phyloP scores from a whole-genome alignment of 208 protist genomes.

The Acanthamoeba sp. region DNA sequence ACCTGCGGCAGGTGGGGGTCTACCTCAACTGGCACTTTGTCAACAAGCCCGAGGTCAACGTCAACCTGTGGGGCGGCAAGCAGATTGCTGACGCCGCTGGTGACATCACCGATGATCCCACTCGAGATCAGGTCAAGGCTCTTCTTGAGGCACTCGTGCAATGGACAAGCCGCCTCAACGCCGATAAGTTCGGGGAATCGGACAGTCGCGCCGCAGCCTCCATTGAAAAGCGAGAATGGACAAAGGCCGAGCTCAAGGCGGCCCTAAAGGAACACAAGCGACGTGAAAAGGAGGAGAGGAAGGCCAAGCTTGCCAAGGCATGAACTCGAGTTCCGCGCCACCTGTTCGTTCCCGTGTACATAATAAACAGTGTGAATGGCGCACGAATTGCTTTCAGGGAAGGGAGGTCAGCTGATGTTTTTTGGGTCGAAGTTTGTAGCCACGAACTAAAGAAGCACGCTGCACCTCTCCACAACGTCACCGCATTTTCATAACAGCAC shows the following conservation, averaged over 20 bases:
- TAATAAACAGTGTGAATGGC: too few relatives aligned
- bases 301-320: too few relatives aligned
- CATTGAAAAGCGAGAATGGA: neutral
- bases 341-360: too few relatives aligned
- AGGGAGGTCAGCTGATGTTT: too few relatives aligned
- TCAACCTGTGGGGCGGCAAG: neutral
- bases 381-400: too few relatives aligned
- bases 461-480: too few relatives aligned
- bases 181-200: neutral
- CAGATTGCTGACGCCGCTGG: neutral
- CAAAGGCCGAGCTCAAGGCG: neutral
- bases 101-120: neutral
- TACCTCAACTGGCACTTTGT: neutral
- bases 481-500: too few relatives aligned
- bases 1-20: neutral
- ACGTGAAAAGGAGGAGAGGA: neutral
- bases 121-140: neutral
- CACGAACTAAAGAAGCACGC: too few relatives aligned
- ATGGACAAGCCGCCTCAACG: neutral
- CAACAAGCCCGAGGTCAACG: slow-evolving; percentile 12
- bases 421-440: too few relatives aligned
- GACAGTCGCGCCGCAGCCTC: neutral
- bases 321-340: too few relatives aligned
- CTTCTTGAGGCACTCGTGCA: neutral
- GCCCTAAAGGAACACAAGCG: neutral